Percentiles rank a stretch among this genome's conserved stretches.
phyloP scores from a whole-genome alignment of 2,329 filamentous ascomycete species.

The Aspergillus amoenus region DNA sequence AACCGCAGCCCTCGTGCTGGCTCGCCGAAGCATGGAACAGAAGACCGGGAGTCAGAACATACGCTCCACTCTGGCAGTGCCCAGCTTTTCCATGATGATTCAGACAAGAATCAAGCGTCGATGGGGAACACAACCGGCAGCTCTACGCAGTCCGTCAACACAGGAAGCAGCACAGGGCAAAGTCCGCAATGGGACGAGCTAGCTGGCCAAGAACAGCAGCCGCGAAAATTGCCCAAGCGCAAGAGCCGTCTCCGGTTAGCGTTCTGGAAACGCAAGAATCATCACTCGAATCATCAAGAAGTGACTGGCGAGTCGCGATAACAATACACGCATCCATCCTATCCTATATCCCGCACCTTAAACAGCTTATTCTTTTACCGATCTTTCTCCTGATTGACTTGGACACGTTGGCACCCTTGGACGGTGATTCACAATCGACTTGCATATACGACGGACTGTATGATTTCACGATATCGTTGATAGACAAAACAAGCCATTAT shows the following conservation, averaged over 20 bases:
- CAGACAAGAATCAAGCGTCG: slow-evolving; percentile 22
- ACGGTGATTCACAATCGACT: slow-evolving; percentile 26
- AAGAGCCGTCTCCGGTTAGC: slow-evolving; percentile 42
- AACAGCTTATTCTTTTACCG: slow-evolving; percentile 9
- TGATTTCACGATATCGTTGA: slow-evolving; percentile 30
- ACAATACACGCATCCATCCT: background rate
- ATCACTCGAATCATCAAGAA: slow-evolving; percentile 30
- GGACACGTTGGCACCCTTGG: slow-evolving; percentile 16
- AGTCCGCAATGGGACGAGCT: slow-evolving; percentile 22
- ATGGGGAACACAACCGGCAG: slow-evolving; percentile 23
- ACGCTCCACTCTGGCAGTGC: slow-evolving; percentile 22
- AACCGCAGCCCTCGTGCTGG: slow-evolving; percentile 31
- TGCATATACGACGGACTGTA: slow-evolving; percentile 28
- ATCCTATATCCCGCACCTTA: no score
- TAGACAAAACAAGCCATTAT: slow-evolving; percentile 6
- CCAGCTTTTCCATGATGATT: slow-evolving; percentile 26
- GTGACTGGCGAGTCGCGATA: slow-evolving; percentile 34
- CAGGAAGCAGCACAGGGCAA: slow-evolving; percentile 25
- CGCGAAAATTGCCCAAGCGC: slow-evolving; percentile 34
- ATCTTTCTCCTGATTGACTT: slow-evolving; percentile 19
- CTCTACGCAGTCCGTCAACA: slow-evolving; percentile 29
- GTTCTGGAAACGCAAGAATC: slow-evolving; percentile 41
- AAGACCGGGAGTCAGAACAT: slow-evolving; percentile 20
- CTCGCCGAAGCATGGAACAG: slow-evolving; percentile 25
- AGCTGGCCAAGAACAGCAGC: slow-evolving; percentile 17